Conservation (phyloP, 1,284 basidiomycete genomes). For the Ceratobasidium sp. region DNA sequence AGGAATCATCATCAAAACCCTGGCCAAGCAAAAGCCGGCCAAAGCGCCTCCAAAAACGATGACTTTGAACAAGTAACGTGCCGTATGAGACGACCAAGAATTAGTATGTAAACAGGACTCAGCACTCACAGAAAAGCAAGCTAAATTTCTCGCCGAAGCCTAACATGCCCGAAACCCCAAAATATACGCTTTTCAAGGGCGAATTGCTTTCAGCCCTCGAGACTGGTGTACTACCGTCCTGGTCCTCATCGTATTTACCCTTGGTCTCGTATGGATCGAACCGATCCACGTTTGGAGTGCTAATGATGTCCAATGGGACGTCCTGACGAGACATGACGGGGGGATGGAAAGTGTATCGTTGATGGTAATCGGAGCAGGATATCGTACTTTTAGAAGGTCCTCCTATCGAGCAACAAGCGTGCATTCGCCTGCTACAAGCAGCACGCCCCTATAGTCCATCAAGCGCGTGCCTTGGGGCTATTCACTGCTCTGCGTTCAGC, state of each 20-base stretch:
- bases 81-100: neutral
- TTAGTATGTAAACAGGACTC: neutral
- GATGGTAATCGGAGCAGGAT: neutral
- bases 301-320: neutral
- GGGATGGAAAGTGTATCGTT: neutral
- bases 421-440: neutral
- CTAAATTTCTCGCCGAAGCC: constrained; percentile 49
- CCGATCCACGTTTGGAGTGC: neutral
- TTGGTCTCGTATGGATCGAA: constrained; percentile 17
- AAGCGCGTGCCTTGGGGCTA: constrained; percentile 4
- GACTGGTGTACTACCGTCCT: no score
- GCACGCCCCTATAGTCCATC: neutral
- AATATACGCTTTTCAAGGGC: constrained; percentile 4
- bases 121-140: constrained; percentile 43
- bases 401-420: neutral
- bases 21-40: constrained; percentile 47
- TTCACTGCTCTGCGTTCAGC: neutral
- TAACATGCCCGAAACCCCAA: constrained; percentile 28
- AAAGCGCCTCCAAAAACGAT: constrained; percentile 49
- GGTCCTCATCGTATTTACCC: constrained; percentile 9
- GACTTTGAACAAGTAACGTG: constrained; percentile 21
- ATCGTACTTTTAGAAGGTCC: neutral
- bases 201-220: no score
- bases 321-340: constrained; percentile 25
- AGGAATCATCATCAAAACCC: constrained; percentile 47